Evolutionary conservation across 768 basidiomycete species (phyloP).

Genomic region (Macrolepiota dolichaula): DNA sequence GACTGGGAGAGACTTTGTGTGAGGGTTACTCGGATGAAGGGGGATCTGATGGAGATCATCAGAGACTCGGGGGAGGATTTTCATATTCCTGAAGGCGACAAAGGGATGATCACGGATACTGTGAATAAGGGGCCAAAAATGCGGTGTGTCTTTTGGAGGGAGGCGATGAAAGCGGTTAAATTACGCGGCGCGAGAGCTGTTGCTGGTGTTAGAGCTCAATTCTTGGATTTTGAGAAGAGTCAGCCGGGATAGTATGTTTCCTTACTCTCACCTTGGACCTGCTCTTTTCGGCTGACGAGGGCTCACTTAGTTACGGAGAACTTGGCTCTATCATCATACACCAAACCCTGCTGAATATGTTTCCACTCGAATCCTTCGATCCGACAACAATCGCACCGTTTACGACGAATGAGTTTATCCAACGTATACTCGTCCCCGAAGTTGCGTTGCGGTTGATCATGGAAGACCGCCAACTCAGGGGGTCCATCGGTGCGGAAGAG

Average conservation of each 20-base stretch:
- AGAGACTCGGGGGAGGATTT: slow-evolving; percentile 17
- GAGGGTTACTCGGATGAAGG: slow-evolving; percentile 52
- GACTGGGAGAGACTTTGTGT: slow-evolving; percentile 54
- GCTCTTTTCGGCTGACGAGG: not conserved
- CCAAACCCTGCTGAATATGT: slow-evolving; percentile 71
- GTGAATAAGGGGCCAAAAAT: slow-evolving; percentile 30
- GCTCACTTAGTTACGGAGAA: slow-evolving; percentile 71
- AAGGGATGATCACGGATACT: slow-evolving; percentile 20
- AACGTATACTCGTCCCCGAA: slow-evolving; percentile 88
- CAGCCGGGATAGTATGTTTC: slow-evolving; percentile 86
- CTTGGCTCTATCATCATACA: slow-evolving; percentile 79
- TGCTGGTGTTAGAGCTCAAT: slow-evolving; percentile 70
- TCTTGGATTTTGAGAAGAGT: slow-evolving; percentile 73
- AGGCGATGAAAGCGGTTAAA: slow-evolving; percentile 59
- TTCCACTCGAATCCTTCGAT: slow-evolving; percentile 60
- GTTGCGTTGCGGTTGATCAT: slow-evolving; percentile 78
- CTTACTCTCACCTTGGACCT: not conserved
- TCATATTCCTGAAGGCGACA: not conserved
- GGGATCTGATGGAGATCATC: slow-evolving; percentile 47
- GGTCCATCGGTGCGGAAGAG: slow-evolving; percentile 30
- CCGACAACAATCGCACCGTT: slow-evolving; percentile 59
- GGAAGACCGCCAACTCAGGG: slow-evolving; percentile 57
- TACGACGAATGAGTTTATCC: slow-evolving; percentile 71
- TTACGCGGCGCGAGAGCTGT: slow-evolving; percentile 63
- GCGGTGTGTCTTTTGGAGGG: slow-evolving; percentile 62